Percentiles rank a stretch among this genome's conserved stretches.
phyloP scores from a whole-genome alignment of 176 grass and related monocot species.

The Secale cereale region DNA sequence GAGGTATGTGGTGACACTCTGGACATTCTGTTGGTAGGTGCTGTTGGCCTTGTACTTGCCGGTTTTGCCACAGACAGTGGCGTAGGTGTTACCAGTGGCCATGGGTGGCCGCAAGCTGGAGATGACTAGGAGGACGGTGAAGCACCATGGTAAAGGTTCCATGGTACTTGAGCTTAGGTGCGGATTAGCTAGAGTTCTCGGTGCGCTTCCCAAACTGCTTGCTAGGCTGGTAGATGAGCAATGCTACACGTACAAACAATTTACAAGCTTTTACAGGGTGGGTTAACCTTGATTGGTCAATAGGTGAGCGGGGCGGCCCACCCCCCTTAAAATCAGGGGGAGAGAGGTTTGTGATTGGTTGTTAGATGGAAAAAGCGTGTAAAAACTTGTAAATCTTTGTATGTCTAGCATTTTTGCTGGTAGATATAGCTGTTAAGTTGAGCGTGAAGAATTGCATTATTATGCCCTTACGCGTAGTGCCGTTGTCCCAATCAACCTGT shows the following conservation, averaged over 20 bases:
- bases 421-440: not conserved
- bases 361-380: no score
- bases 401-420: no score
- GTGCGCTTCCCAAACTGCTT: not conserved
- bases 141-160: not conserved
- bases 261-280: no score
- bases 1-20: not conserved
- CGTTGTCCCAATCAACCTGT: not conserved
- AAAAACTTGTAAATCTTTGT: no score
- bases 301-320: no score
- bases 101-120: not conserved
- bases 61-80: not conserved
- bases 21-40: slow-evolving; percentile 26
- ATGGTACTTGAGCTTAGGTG: not conserved
- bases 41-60: not conserved
- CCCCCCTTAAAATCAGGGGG: no score
- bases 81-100: not conserved
- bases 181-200: not conserved
- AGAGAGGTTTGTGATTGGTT: no score
- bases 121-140: not conserved
- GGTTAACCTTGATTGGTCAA: no score
- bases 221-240: not conserved
- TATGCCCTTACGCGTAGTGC: not conserved
- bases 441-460: not conserved
- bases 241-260: no score